Evolutionary conservation across 2,329 filamentous ascomycete species (phyloP).

Genomic region (Aspergillus sp.): DNA sequence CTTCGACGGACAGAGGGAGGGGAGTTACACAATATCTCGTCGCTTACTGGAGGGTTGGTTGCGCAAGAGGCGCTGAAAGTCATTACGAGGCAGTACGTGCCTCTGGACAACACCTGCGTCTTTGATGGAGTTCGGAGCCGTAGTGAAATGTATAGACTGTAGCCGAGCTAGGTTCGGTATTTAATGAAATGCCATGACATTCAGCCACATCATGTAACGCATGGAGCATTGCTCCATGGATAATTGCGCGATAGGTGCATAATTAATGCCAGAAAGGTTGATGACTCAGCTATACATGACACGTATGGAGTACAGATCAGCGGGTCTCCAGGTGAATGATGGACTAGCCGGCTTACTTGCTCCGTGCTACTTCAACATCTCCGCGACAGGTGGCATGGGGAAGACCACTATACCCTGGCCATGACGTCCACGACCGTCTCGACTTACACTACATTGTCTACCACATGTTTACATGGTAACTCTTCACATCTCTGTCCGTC

Average conservation of each 20-base stretch:
- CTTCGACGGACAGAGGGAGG: slow-evolving; percentile 73
- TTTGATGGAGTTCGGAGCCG: slow-evolving; percentile 61
- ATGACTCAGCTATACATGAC: background rate
- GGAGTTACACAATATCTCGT: slow-evolving; percentile 90
- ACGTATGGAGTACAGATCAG: background rate
- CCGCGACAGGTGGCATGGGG: background rate
- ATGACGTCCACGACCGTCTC: too few species aligned
- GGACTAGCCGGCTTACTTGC: background rate
- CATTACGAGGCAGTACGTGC: slow-evolving; percentile 63
- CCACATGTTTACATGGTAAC: background rate
- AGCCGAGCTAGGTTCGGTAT: slow-evolving; percentile 5
- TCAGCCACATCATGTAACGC: background rate
- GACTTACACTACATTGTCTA: background rate
- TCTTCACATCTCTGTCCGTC: background rate
- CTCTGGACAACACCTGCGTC: slow-evolving; percentile 61
- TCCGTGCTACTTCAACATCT: background rate
- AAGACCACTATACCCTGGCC: too few species aligned
- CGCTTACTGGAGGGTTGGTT: slow-evolving; percentile 83
- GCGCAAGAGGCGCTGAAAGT: slow-evolving; percentile 96
- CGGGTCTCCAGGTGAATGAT: background rate
- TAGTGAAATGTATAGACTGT: slow-evolving; percentile 51
- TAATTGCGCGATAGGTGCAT: too few species aligned
- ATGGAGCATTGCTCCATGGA: too few species aligned
- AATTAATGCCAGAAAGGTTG: too few species aligned
- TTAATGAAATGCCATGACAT: slow-evolving; percentile 2